These are phyloP conservation scores for Peniophora sp. DNA, from an alignment of 1,284 basidiomycete genomes.

Conservation along the genomic window DNA sequence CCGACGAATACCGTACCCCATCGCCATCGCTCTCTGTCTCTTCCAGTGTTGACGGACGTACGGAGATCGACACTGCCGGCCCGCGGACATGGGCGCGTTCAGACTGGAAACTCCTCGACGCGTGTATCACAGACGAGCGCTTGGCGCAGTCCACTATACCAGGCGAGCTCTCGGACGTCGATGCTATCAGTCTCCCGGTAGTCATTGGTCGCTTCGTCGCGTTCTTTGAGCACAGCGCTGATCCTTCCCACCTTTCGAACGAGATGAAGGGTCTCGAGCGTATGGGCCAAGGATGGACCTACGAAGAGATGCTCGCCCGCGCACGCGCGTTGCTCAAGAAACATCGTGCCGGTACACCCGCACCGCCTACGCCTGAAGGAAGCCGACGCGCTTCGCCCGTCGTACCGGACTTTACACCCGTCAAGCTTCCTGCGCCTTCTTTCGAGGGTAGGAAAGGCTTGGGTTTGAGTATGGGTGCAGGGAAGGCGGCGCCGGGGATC, in stretches of 20 bases:
- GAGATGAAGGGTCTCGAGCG: conserved; percentile 16
- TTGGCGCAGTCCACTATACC: conserved; percentile 32
- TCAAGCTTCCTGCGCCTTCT: conserved; percentile 12
- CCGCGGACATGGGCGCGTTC: conserved; percentile 53
- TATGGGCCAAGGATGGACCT: conserved; percentile 39
- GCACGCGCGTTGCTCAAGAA: conserved; percentile 52
- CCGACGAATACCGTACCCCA: conserved; percentile 9
- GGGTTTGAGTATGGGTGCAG: neutral
- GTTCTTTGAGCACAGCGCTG: conserved; percentile 15
- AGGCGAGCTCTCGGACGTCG: conserved; percentile 36
- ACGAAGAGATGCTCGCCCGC: conserved; percentile 26
- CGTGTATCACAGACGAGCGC: conserved; percentile 67
- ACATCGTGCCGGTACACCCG: conserved; percentile 48
- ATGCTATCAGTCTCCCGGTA: conserved; percentile 38
- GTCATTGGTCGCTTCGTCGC: conserved; percentile 50
- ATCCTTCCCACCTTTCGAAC: too few species aligned
- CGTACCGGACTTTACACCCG: conserved; percentile 45
- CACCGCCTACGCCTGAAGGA: conserved; percentile 36
- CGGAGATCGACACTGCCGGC: conserved; percentile 9
- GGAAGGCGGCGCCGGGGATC: neutral
- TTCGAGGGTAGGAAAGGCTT: too few species aligned
- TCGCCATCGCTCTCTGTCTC: conserved; percentile 9
- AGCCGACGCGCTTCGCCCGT: conserved; percentile 9
- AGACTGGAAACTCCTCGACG: conserved; percentile 68
- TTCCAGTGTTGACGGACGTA: conserved; percentile 2